Evolutionary conservation across 1,284 basidiomycete genomes (phyloP).

Genomic region (Puccinia brachypodii): DNA sequence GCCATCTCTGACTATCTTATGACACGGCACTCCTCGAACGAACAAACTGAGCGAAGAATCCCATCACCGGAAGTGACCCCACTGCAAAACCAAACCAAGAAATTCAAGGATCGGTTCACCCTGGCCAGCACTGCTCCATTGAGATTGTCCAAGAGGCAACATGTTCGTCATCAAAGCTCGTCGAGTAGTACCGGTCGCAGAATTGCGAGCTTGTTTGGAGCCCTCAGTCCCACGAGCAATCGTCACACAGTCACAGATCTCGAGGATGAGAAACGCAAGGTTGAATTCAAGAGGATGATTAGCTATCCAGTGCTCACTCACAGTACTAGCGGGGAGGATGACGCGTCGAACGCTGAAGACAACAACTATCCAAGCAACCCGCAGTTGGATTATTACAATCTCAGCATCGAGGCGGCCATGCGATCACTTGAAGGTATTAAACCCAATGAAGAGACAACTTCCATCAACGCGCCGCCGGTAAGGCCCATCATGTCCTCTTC

Average conservation of each 20-base stretch:
- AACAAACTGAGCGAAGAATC: background rate
- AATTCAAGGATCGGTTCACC: conserved; percentile 19
- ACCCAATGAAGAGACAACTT: background rate
- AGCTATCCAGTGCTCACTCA: conserved; percentile 33
- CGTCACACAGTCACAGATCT: background rate
- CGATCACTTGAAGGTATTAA: conserved; percentile 19
- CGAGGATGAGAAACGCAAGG: conserved; percentile 5
- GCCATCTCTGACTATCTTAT: background rate
- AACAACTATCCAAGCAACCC: background rate
- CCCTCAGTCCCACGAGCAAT: background rate
- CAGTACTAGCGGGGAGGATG: conserved; percentile 4
- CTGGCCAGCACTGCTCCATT: background rate
- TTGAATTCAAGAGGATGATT: conserved; percentile 23
- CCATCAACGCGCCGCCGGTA: background rate
- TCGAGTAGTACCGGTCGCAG: background rate
- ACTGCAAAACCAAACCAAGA: background rate
- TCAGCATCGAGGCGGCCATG: conserved; percentile 21
- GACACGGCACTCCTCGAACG: background rate
- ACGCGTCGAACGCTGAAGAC: background rate
- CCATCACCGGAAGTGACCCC: background rate
- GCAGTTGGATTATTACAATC: background rate
- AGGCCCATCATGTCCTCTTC: background rate
- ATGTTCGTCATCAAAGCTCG: background rate
- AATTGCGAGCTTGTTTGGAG: background rate
- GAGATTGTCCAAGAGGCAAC: conserved; percentile 3